Conservation (phyloP, 2,329 filamentous ascomycete species). For the Colletotrichum spaethianum region DNA sequence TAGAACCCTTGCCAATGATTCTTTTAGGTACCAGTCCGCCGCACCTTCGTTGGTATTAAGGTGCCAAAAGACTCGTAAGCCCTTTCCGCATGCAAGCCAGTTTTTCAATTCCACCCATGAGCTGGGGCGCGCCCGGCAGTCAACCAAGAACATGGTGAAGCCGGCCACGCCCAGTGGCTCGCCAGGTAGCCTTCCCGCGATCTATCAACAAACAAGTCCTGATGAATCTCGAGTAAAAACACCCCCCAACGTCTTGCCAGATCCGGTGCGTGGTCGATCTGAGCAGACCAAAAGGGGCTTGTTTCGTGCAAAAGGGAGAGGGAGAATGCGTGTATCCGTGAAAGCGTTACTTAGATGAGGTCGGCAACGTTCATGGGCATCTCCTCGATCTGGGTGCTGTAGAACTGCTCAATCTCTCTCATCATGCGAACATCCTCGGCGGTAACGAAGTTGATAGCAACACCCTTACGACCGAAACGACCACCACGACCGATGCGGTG, state of each 20-base stretch:
- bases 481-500: constrained; percentile 99
- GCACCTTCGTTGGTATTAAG: constrained; percentile 44
- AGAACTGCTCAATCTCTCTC: constrained; percentile 99
- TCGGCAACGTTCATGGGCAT: constrained; percentile 97
- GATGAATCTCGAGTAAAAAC: constrained; percentile 40
- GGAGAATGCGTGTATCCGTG: constrained; percentile 37
- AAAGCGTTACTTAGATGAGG: constrained; percentile 71
- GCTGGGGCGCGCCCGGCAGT: constrained; percentile 37
- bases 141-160: constrained; percentile 24
- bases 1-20: constrained; percentile 43
- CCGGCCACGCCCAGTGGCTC: constrained; percentile 40
- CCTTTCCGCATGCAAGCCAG: constrained; percentile 43
- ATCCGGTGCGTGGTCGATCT: constrained; percentile 39
- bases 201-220: constrained; percentile 44
- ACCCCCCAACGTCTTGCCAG: constrained; percentile 38
- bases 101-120: constrained; percentile 43
- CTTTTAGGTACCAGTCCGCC: constrained; percentile 43
- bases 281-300: constrained; percentile 36
- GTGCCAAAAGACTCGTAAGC: constrained; percentile 43
- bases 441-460: constrained; percentile 99
- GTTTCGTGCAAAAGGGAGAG: constrained; percentile 35
- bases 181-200: constrained; percentile 42
- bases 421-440: constrained; percentile 99
- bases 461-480: constrained; percentile 99
- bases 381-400: constrained; percentile 99